Evolutionary conservation across 371 early-diverging fungal species (phyloP).

Genomic region (Mucor plumbeus): DNA sequence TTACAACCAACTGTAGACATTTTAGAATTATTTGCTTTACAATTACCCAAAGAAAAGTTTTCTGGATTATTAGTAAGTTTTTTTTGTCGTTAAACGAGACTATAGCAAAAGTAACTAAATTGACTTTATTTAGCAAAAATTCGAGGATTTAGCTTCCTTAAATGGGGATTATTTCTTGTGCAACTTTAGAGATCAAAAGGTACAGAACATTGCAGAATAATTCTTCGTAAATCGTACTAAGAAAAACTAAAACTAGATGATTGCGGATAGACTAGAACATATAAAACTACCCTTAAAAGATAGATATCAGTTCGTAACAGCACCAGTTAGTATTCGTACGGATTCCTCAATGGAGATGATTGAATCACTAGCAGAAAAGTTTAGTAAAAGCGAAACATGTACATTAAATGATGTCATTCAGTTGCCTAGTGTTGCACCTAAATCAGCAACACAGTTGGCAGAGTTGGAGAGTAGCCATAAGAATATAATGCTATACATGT

Average conservation of each 20-base stretch:
- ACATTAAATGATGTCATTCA: conserved; percentile 53
- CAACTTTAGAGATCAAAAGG: conserved; percentile 70
- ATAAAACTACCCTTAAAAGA: conserved; percentile 64
- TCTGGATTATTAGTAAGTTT: conserved; percentile 63
- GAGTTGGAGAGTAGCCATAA: conserved; percentile 76
- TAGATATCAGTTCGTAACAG: conserved; percentile 68
- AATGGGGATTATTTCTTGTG: conserved; percentile 80
- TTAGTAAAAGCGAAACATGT: conserved; percentile 43
- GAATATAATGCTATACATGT: conserved; percentile 82
- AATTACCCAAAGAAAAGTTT: conserved; percentile 71
- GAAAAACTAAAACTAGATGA: conserved; percentile 27
- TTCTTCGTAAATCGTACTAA: not conserved
- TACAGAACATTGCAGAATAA: conserved; percentile 20
- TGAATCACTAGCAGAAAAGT: conserved; percentile 44
- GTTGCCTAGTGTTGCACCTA: conserved; percentile 51
- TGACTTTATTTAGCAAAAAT: conserved; percentile 53
- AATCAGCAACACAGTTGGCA: conserved; percentile 35
- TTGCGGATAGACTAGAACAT: conserved; percentile 71
- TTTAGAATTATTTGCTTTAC: conserved; percentile 78
- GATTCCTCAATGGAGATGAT: conserved; percentile 30
- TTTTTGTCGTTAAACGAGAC: not conserved
- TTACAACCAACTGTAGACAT: conserved; percentile 82
- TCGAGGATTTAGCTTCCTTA: conserved; percentile 71
- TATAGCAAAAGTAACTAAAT: not conserved
- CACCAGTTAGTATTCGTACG: conserved; percentile 65